phyloP scores from a whole-genome alignment of 352 stramenopile genomes.

The Paralagenidium karlingii region DNA sequence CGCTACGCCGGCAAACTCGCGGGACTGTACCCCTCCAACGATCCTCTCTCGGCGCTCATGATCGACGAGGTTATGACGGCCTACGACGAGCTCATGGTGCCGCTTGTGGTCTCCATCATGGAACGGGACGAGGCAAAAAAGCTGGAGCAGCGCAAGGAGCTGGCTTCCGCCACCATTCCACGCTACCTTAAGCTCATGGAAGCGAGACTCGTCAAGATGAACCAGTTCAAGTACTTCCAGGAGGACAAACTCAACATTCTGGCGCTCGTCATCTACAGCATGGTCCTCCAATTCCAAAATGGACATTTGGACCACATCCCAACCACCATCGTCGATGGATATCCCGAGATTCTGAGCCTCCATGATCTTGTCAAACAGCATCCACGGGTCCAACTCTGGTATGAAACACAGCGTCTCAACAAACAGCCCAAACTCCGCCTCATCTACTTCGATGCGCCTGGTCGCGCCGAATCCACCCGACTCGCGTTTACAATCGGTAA shows the following conservation, averaged over 20 bases:
- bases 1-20: slow-evolving; percentile 16
- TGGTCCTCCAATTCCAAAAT: slow-evolving; percentile 11
- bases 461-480: slow-evolving; percentile 33
- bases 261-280: slow-evolving; percentile 12
- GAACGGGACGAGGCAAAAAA: slow-evolving; percentile 17
- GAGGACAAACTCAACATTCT: slow-evolving; percentile 12
- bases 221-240: slow-evolving; percentile 9
- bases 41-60: slow-evolving; percentile 12
- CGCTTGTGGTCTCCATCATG: too few species aligned
- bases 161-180: slow-evolving; percentile 14
- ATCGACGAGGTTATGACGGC: slow-evolving; percentile 17
- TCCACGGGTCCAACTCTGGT: slow-evolving; percentile 20
- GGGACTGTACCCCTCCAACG: slow-evolving; percentile 18
- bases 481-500: slow-evolving; percentile 26
- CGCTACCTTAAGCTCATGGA: slow-evolving; percentile 13
- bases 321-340: slow-evolving; percentile 11
- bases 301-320: slow-evolving; percentile 19
- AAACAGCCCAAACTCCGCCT: slow-evolving; percentile 26
- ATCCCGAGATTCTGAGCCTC: slow-evolving; percentile 3
- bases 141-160: slow-evolving; percentile 16
- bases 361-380: slow-evolving; percentile 11
- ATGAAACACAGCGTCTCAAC: slow-evolving; percentile 1
- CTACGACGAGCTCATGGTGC: slow-evolving; percentile 12
- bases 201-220: slow-evolving; percentile 13
- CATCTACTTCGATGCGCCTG: slow-evolving; percentile 36